Evolutionary conservation across 2,329 filamentous ascomycete genomes (phyloP), one percentile per base, ranked within the genome.

Genomic region (Xylariomycetidae sp.): DNA sequence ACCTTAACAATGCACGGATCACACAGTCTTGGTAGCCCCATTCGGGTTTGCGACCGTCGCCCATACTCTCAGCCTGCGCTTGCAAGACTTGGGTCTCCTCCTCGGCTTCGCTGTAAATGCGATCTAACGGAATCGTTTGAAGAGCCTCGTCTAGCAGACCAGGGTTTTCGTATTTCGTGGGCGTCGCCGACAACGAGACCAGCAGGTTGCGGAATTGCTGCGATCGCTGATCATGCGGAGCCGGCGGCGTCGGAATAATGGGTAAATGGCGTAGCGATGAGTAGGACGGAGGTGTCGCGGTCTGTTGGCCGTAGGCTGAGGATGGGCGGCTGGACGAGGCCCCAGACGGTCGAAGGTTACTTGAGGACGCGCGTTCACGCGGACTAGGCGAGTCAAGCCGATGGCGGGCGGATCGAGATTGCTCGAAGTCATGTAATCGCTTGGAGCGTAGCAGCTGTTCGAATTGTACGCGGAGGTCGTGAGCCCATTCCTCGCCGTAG

Each of bases 1-100:
- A 88, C 84, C 79, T 82, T 53, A 96, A 68, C 44, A 96, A 69
- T 40, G 90, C 86, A 46, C 85, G 76, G 53, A 96, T 83, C 35
- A 95, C 87, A 59, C 90, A 98, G 63, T 98, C 92, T 61, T 96
- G 90, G 57, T 96, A 95, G 37, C 89, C 90, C 90, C 90, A 96
- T 66, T 88, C 83, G 2, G 89, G 77, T 57, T 84, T 83, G 46
- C 78, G 74, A 35, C 81, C 85, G 36, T 84, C 78, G 14, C 85
- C 85, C 65, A 95, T 79, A 47, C 87, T 94, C 55, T 84, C 84
- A 19, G 90, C 90, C 59, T 94, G 81, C 20, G 87, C 92, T 53
- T 84, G 79, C 48, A 94, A 69, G 19, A 95, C 80, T 57, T 95
- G 87, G 44, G 76, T 79, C 61, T 96, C 89, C 58, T 96, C 90